Conservation (phyloP, 1,139 yeast species). For the Scheffersomyces illinoinensis region DNA sequence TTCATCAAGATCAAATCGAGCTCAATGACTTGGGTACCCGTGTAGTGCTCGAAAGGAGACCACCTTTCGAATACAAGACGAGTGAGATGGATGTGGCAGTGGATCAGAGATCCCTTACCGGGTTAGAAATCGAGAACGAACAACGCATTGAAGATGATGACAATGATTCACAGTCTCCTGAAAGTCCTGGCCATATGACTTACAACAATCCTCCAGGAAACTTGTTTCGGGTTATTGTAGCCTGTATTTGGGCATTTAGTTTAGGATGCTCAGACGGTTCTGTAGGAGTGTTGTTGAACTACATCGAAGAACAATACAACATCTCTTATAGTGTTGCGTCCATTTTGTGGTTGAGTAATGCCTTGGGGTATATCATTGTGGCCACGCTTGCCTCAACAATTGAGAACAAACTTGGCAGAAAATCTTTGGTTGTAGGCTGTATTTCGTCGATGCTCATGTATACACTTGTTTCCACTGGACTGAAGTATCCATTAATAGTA, state of each 20-base stretch:
- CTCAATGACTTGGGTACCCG: background rate
- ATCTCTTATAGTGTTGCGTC: slow-evolving; percentile 46
- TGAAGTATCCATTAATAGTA: slow-evolving; percentile 19
- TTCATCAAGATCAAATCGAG: background rate
- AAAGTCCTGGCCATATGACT: slow-evolving; percentile 17
- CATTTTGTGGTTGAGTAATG: slow-evolving; percentile 45
- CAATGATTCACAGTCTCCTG: background rate
- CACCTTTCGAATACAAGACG: slow-evolving; percentile 8
- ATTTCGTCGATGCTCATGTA: slow-evolving; percentile 36
- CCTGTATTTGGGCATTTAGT: slow-evolving; percentile 37
- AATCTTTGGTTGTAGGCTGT: slow-evolving; percentile 36
- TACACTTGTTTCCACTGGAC: slow-evolving; percentile 35
- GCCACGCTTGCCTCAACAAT: slow-evolving; percentile 34
- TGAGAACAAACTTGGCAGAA: slow-evolving; percentile 39
- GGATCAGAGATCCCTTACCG: background rate
- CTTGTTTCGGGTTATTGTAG: slow-evolving; percentile 37
- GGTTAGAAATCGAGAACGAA: background rate
- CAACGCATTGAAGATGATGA: background rate
- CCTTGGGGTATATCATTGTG: slow-evolving; percentile 39
- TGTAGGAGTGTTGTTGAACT: slow-evolving; percentile 45
- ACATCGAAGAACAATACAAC: slow-evolving; percentile 37
- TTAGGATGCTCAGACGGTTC: slow-evolving; percentile 38
- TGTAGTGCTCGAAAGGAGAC: slow-evolving; percentile 6
- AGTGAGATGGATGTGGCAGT: slow-evolving; percentile 5
- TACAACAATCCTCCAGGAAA: slow-evolving; percentile 41